Percentiles rank a stretch among this genome's conserved stretches.
Conservation (phyloP, 2,329 filamentous ascomycete species). For the Epichloe scottii region DNA sequence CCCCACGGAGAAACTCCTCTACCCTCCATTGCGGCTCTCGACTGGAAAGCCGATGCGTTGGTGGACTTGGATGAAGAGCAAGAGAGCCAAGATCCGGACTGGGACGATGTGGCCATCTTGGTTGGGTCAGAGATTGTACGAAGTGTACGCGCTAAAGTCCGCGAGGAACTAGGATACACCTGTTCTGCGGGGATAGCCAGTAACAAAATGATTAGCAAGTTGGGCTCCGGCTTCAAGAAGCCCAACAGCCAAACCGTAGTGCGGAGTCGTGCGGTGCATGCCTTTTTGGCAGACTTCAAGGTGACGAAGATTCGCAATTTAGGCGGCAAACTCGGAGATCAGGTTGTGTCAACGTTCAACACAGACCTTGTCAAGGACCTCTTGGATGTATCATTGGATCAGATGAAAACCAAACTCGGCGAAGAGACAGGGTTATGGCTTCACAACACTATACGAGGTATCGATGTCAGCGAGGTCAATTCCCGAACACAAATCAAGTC, state of each 20-base stretch:
- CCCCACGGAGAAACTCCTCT: constrained; percentile 53
- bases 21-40: constrained; percentile 55
- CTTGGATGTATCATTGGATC: constrained; percentile 57
- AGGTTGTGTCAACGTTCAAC: constrained; percentile 66
- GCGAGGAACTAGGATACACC: constrained; percentile 66
- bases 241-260: constrained; percentile 93
- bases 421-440: constrained; percentile 81
- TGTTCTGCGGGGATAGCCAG: constrained; percentile 80
- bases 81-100: constrained; percentile 77
- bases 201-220: constrained; percentile 93
- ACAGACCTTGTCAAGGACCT: constrained; percentile 72
- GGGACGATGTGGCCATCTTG: constrained; percentile 84
- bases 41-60: constrained; percentile 76
- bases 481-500: constrained; percentile 88
- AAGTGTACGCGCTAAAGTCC: constrained; percentile 56
- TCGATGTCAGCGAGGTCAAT: constrained; percentile 81
- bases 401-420: constrained; percentile 65
- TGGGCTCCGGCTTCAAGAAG: constrained; percentile 85
- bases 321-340: constrained; percentile 89
- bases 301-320: constrained; percentile 91
- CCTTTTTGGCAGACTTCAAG: constrained; percentile 75
- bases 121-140: constrained; percentile 84
- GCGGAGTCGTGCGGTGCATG: constrained; percentile 65
- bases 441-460: constrained; percentile 70
- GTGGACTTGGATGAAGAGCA: constrained; percentile 64